A percentile compares a stretch with the other conserved stretches of the same genome.
These are phyloP conservation scores for Acanthochlamys bracteata DNA, from an alignment of 106 monocot species.

Conservation along the genomic window DNA sequence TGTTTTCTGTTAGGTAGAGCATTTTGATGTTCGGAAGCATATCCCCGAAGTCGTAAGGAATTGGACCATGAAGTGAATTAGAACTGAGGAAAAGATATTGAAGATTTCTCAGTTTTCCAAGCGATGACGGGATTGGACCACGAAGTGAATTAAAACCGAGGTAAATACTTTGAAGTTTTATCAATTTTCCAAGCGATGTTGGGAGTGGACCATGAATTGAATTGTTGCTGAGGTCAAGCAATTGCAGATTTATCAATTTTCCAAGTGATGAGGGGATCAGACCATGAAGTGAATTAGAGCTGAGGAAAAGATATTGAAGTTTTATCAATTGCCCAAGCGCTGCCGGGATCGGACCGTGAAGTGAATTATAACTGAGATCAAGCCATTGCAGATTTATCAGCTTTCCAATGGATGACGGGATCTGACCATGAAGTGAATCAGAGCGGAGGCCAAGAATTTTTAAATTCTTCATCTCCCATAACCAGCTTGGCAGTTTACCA, in stretches of 20 bases:
- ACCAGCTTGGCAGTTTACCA: neutral
- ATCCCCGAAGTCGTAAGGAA: too few species aligned
- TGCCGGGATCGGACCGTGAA: neutral
- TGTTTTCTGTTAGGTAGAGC: neutral
- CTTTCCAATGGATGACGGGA: neutral
- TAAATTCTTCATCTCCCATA: neutral
- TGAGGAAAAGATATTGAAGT: neutral
- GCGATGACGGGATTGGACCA: neutral
- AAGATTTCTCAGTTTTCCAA: neutral
- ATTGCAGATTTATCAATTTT: neutral
- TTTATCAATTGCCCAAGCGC: neutral
- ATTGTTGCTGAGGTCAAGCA: neutral
- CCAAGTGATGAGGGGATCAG: neutral
- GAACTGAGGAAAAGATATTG: neutral
- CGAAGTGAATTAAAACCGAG: neutral
- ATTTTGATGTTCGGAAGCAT: too few species aligned
- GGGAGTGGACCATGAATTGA: neutral
- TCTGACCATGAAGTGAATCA: neutral
- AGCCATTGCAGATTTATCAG: neutral
- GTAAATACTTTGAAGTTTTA: neutral
- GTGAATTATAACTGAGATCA: neutral
- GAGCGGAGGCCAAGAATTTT: neutral
- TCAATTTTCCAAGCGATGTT: neutral
- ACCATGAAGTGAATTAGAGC: neutral
- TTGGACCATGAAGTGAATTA: neutral